Base-by-base conservation (phyloP, 1,139 yeast genomes). In the Sugiyamaella sp. region DNA sequence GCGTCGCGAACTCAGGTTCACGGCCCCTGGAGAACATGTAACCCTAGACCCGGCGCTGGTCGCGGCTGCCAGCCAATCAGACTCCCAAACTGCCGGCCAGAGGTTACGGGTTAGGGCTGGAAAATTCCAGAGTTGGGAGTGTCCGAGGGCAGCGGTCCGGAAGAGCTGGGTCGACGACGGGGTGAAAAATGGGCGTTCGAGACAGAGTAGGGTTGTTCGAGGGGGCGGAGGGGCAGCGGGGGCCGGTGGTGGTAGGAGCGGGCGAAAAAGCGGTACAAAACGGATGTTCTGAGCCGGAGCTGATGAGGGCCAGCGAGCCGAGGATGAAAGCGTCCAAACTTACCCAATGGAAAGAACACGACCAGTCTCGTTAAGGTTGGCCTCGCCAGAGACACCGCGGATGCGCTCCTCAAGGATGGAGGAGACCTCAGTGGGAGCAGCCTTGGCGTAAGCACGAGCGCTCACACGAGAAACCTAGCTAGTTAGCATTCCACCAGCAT, bases 351-450 rank as follows among this genome's bases (percentile, higher is more conserved):
- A 87, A 74, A 95, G 84, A 73, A 95, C 99, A 80, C 96, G 90
- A 78, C 99, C 99, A 75, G 99, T 95, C 82, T 95, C 99, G 80
- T 93, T 90, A 72, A 95, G 86, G 86, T 89, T 85, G 70, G 97
- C 90, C 79, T 91, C 98, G 71, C 89, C 95, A 66, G 97, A 86
- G 69, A 93, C 95, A 80, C 99, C 99, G 82, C 97, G 90, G 83
- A 95, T 95, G 81, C 96, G 90, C 78, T 93, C 97, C 82, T 95
- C 99, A 74, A 95, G 85, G 80, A 95, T 93, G 61, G 98, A 89
- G 67, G 99, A 90, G 67, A 95, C 99, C 81, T 95, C 99, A 68
- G 99, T 93, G 74, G 99, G 98, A 69, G 95, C 91, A 72, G 98
- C 95, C 85, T 93, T 95, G 73, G 98, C 97, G 74, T 82, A 89